A percentile compares a stretch with the other conserved stretches of the same genome.
Conservation (phyloP, 495 filamentous ascomycete species). For the Penicillium cinerascens region DNA sequence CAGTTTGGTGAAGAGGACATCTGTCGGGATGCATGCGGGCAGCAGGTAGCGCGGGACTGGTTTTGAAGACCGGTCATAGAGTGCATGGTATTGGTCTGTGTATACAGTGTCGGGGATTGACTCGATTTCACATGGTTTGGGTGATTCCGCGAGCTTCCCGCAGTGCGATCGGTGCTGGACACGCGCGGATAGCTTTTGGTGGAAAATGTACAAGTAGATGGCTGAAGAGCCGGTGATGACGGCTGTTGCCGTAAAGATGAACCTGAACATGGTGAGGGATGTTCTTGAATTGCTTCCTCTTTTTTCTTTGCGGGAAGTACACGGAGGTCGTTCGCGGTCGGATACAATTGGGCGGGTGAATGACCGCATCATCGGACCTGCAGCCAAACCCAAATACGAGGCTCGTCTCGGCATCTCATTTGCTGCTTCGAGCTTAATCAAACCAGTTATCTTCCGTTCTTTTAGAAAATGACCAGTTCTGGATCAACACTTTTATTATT, state of each 20-base stretch:
- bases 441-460: background rate
- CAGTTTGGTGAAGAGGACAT: slow-evolving; percentile 25
- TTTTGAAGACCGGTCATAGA: slow-evolving; percentile 26
- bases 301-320: background rate
- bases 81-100: slow-evolving; percentile 16
- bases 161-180: slow-evolving; percentile 20
- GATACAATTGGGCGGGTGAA: background rate
- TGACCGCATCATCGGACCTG: slow-evolving; percentile 14
- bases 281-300: background rate
- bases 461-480: background rate
- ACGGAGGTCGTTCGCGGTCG: background rate
- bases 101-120: slow-evolving; percentile 23
- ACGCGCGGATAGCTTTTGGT: slow-evolving; percentile 20
- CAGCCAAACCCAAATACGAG: slow-evolving; percentile 5
- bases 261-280: slow-evolving; percentile 11
- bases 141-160: slow-evolving; percentile 11
- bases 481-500: background rate
- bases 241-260: slow-evolving; percentile 16
- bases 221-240: slow-evolving; percentile 21
- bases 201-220: slow-evolving; percentile 24
- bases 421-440: background rate
- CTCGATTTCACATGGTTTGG: slow-evolving; percentile 14
- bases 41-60: slow-evolving; percentile 20
- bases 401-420: slow-evolving; percentile 10
- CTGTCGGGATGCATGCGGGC: slow-evolving; percentile 8